Base-by-base conservation (phyloP, 2,329 filamentous ascomycete species). In the Sporothrix inflata region DNA sequence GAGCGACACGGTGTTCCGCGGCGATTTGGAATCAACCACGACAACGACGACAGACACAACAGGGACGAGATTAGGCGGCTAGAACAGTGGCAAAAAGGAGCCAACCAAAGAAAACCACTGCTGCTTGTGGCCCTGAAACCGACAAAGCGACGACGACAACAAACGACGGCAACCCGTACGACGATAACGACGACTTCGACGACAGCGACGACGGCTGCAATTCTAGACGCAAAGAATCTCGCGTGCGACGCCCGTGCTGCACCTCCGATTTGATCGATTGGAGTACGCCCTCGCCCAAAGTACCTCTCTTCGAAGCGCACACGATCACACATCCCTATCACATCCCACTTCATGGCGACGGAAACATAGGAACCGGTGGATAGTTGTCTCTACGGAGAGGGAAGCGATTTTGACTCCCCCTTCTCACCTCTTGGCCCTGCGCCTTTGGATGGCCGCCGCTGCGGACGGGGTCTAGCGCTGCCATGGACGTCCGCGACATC, bases 401-500 rank as follows among this genome's bases (percentile, higher is more conserved):
- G 19, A 34, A 21, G 19, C 42, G 16, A 21, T 45, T n/a, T 9
- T 30, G 16, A 24, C 49, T 24, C 49, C 11, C 51, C 21, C 27
- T 61, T 42, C 14, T 16, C 45, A 11, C 47, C n/a, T 65, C 38
- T 65, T 47, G 34, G 47, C 60, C 38, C 27, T 61, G 21, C 38
- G 63, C 70, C 51, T 66, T 65, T 75, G 76, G 49, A 72, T 76
- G 74, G 70, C 75, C 61, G 53, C 70, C 72, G 71, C 78, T 67
- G 77, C 79, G 73, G 77, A 77, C 73, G 76, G 76, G 71, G 75
- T 79, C 47, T 69, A 67, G 69, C 65, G 49, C 71, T 67, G 47
- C 47, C 19, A 72, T 73, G 70, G 70, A 73, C 57, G 60, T 47
- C 42, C 72, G 72, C 12, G 60, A 70, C 16, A 45, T 72, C 38